Evolutionary conservation across 2,329 filamentous ascomycete species (phyloP), one percentile per base, ranked within the genome.

Genomic region (Fusarium albosuccineum): DNA sequence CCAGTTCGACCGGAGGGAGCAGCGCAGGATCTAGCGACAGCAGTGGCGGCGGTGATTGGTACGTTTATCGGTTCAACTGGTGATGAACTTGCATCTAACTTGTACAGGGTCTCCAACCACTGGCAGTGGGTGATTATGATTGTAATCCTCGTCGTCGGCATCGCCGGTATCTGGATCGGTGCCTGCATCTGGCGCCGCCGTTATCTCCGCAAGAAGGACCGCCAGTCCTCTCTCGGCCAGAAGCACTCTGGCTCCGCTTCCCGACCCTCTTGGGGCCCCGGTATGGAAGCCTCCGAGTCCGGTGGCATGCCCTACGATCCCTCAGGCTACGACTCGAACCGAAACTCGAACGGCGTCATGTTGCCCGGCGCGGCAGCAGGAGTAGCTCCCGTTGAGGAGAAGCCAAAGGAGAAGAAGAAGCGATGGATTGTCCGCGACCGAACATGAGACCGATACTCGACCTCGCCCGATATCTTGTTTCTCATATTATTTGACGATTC

Each of bases 101-200:
- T 16, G 29, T 44, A 36, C 64, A 93, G 91, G 91, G 80, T 92
- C 50, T 83, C 85, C 8, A 84, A 82, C 29, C 92, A 95, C 77
- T 93, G 87, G 82, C 85, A 89, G 81, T 97, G 92, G 92, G 87
- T 97, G 45, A 84, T 95, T 65, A 93, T 96, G 85, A 83, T 96
- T 54, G 89, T 93, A 67, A 82, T 95, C 64, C 84, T 97, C 29
- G 85, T 90, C 42, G 82, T 95, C 62, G 90, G 83, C 54, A 91
- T 97, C 64, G 80, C 85, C 13, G 82, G 83, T 59, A 86, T 93
- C 72, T 91, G 90, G 83, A 79, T 91, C 39, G 83, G 87, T 16
- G 91, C 90, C 39, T 87, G 89, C 73, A 86, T 91, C 77, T 88
- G 92, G 80, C 91, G 92, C 68, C 88, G 89, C 59, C 89, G 91